Percentiles rank a stretch among this genome's conserved stretches.
Conservation (phyloP, 2,329 filamentous ascomycete genomes). For the Esteya vermicola region DNA sequence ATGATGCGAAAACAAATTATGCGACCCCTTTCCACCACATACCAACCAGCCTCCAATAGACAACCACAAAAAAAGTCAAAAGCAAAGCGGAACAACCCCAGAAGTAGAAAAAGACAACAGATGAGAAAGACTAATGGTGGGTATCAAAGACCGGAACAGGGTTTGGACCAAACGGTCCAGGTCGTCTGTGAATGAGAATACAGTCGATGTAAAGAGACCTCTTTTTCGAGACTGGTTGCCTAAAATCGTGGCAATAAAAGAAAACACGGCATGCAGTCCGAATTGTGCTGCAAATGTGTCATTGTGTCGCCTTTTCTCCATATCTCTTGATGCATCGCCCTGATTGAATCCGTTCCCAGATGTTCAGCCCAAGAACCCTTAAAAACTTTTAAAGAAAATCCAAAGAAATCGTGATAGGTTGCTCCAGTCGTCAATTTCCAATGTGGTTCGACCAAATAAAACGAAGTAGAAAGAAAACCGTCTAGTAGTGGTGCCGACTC, state of each 20-base stretch:
- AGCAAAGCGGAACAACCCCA: not conserved
- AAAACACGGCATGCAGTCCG: too few species aligned
- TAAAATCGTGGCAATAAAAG: too few species aligned
- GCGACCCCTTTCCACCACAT: too few species aligned
- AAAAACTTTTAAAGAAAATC: not conserved
- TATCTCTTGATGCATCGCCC: too few species aligned
- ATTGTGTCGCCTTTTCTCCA: too few species aligned
- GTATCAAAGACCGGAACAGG: not conserved
- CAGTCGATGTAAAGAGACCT: too few species aligned
- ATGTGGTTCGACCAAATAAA: not conserved
- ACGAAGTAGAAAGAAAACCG: not conserved
- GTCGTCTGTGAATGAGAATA: too few species aligned
- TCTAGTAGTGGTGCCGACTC: slow-evolving; percentile 2
- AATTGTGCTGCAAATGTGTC: too few species aligned
- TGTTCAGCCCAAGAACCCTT: not conserved
- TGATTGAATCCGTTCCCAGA: not conserved
- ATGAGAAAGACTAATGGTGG: not conserved
- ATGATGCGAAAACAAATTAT: too few species aligned
- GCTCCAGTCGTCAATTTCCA: slow-evolving; percentile 5
- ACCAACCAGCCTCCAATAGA: too few species aligned
- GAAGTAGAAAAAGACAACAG: not conserved
- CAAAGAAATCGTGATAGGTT: slow-evolving; percentile 4
- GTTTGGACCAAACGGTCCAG: too few species aligned
- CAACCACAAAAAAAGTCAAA: not conserved
- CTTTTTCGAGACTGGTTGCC: too few species aligned